phyloP scores from a whole-genome alignment of 345 rosid species.

The Clarkia xantiana region DNA sequence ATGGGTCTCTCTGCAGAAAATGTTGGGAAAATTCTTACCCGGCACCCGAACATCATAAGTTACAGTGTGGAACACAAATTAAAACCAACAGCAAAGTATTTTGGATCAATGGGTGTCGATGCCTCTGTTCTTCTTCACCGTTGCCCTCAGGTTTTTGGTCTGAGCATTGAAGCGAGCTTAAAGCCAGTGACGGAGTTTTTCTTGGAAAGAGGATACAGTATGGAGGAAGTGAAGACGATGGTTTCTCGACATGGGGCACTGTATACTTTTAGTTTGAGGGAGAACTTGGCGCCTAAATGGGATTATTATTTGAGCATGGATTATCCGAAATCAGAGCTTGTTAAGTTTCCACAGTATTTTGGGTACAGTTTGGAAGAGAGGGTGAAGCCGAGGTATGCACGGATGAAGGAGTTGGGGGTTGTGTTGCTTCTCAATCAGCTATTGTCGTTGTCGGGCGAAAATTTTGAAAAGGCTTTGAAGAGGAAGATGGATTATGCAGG shows the following conservation, averaged over 20 bases:
- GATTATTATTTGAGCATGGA: conserved; percentile 81
- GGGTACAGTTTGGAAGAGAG: conserved; percentile 75
- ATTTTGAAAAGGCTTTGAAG: conserved; percentile 45
- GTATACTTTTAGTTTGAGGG: conserved; percentile 63
- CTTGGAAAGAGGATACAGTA: conserved; percentile 43
- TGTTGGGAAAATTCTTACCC: conserved; percentile 57
- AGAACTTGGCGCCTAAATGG: conserved; percentile 73
- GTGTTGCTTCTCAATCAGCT: conserved; percentile 60
- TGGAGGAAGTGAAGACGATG: conserved; percentile 59
- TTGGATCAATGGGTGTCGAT: conserved; percentile 46
- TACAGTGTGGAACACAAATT: conserved; percentile 76
- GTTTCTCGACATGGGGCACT: conserved; percentile 61
- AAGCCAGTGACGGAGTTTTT: conserved; percentile 75
- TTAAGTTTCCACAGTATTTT: conserved; percentile 80
- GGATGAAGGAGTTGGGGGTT: conserved; percentile 47
- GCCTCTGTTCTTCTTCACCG: conserved; percentile 49
- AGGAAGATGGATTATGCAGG: conserved; percentile 29
- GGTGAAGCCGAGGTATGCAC: conserved; percentile 71
- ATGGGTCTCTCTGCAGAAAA: conserved; percentile 52
- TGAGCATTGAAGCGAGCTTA: conserved; percentile 65
- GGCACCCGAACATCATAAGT: conserved; percentile 60
- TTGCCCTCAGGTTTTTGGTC: conserved; percentile 67
- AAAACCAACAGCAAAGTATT: conserved; percentile 63
- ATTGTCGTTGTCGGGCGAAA: conserved; percentile 35
- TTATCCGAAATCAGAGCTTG: conserved; percentile 57